Percentiles rank a stretch among this genome's conserved stretches.
phyloP scores from a whole-genome alignment of 305 asterid genomes.

The Salvia sclarea region DNA sequence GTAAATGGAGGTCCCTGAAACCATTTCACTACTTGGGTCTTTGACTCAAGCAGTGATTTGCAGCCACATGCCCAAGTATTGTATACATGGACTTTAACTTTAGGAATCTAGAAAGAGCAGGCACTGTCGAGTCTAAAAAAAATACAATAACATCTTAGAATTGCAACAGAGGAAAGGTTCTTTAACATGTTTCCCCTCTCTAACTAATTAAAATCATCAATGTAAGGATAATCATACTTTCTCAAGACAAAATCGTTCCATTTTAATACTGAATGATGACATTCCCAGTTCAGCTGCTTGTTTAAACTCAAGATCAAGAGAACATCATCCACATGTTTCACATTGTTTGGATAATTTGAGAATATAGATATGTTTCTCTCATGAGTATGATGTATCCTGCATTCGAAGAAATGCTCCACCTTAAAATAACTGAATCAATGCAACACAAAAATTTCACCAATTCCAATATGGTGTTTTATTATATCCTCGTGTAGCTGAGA shows the following conservation, averaged over 20 bases:
- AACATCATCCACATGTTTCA: too few species aligned
- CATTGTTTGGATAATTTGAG: not conserved
- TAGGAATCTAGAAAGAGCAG: conserved; percentile 13
- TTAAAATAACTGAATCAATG: not conserved
- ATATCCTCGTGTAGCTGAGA: not conserved
- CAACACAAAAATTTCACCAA: not conserved
- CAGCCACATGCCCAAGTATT: not conserved
- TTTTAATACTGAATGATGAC: not conserved
- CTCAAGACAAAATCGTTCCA: conserved; percentile 4
- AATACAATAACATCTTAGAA: not conserved
- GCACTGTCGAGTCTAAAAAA: not conserved
- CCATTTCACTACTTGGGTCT: not conserved
- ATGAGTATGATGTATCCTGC: not conserved
- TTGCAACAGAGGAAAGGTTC: not conserved
- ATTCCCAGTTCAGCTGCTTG: too few species aligned
- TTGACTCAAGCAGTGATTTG: conserved; percentile 2
- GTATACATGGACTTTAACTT: not conserved
- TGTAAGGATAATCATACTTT: not conserved
- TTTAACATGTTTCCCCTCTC: conserved; percentile 6
- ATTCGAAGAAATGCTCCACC: not conserved
- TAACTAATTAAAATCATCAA: not conserved
- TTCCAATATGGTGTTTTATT: not conserved
- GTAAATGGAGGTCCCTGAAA: not conserved
- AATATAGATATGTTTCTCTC: not conserved
- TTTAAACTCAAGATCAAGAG: too few species aligned